Evolutionary conservation across 2,329 filamentous ascomycete genomes (phyloP).

Genomic region (Epichloe hybrida): DNA sequence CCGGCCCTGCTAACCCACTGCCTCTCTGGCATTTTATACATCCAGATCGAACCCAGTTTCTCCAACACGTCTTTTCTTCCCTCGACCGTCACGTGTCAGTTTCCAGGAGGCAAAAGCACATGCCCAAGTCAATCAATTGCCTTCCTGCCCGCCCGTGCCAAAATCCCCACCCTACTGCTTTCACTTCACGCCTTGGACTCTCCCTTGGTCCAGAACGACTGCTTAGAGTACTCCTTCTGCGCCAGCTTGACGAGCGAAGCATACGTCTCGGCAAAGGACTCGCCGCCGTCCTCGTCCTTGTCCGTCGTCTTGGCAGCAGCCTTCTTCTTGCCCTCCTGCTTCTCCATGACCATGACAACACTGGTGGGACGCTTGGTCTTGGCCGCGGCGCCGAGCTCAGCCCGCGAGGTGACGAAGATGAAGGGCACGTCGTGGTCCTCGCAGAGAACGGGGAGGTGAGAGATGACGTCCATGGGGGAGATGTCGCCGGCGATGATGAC

Average conservation of each 20-base stretch:
- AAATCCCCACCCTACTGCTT: too few relatives aligned
- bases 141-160: background rate
- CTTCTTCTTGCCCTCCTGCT: constrained; percentile 33
- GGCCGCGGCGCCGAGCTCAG: constrained; percentile 84
- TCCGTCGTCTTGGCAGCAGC: constrained; percentile 28
- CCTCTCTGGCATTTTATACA: constrained; percentile 23
- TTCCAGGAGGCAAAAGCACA: background rate
- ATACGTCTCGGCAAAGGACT: constrained; percentile 51
- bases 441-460: constrained; percentile 92
- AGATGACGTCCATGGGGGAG: constrained; percentile 93
- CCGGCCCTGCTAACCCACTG: constrained; percentile 13
- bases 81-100: background rate
- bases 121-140: background rate
- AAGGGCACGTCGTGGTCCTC: constrained; percentile 97
- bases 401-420: constrained; percentile 84
- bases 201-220: constrained; percentile 35
- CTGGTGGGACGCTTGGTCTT: constrained; percentile 93
- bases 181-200: constrained; percentile 17
- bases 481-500: constrained; percentile 95
- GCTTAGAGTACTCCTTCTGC: constrained; percentile 50
- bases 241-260: constrained; percentile 51
- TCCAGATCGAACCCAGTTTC: constrained; percentile 16
- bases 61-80: background rate
- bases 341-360: constrained; percentile 77
- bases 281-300: constrained; percentile 33